Conservation (phyloP, 2,329 filamentous ascomycete genomes). For the Graphiopsis chlorocephala region DNA sequence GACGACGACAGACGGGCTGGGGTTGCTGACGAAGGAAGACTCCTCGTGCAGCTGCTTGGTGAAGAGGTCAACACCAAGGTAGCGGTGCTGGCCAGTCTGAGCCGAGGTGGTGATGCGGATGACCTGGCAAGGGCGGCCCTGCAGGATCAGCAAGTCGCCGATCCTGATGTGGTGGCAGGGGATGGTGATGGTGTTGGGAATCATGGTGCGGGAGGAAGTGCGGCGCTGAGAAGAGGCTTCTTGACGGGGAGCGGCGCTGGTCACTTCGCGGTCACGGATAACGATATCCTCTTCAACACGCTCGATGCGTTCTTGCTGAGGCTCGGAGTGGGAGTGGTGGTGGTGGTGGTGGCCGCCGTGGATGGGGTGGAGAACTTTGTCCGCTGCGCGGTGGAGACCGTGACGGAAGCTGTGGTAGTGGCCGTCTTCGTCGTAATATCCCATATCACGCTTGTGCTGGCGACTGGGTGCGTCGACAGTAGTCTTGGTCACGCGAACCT, state of each 20-base stretch:
- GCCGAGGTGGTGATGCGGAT: slow-evolving; percentile 98
- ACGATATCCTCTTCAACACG: slow-evolving; percentile 45
- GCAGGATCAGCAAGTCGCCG: slow-evolving; percentile 96
- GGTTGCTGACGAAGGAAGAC: slow-evolving; percentile 96
- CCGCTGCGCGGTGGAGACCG: slow-evolving; percentile 65
- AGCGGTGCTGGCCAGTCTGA: slow-evolving; percentile 98
- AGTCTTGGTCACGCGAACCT: slow-evolving; percentile 51
- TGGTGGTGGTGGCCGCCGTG: slow-evolving; percentile 42
- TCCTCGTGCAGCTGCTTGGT: slow-evolving; percentile 99
- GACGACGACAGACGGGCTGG: slow-evolving; percentile 90
- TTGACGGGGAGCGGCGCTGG: slow-evolving; percentile 38
- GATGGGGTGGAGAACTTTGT: slow-evolving; percentile 63
- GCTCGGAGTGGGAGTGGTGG: slow-evolving; percentile 49
- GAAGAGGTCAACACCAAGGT: slow-evolving; percentile 99
- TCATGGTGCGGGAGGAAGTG: slow-evolving; percentile 20
- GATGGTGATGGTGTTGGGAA: slow-evolving; percentile 88
- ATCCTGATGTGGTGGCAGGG: slow-evolving; percentile 99
- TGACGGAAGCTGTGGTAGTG: slow-evolving; percentile 73
- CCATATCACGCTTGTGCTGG: slow-evolving; percentile 62
- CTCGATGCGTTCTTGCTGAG: slow-evolving; percentile 33
- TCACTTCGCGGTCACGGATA: slow-evolving; percentile 48
- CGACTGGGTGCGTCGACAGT: slow-evolving; percentile 41
- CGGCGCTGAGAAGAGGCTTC: slow-evolving; percentile 24
- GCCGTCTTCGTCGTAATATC: slow-evolving; percentile 77
- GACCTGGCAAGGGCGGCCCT: slow-evolving; percentile 98